Evolutionary conservation across 2,329 filamentous ascomycete species (phyloP), one percentile per base, ranked within the genome.

Genomic region (Lachnellula cervina): DNA sequence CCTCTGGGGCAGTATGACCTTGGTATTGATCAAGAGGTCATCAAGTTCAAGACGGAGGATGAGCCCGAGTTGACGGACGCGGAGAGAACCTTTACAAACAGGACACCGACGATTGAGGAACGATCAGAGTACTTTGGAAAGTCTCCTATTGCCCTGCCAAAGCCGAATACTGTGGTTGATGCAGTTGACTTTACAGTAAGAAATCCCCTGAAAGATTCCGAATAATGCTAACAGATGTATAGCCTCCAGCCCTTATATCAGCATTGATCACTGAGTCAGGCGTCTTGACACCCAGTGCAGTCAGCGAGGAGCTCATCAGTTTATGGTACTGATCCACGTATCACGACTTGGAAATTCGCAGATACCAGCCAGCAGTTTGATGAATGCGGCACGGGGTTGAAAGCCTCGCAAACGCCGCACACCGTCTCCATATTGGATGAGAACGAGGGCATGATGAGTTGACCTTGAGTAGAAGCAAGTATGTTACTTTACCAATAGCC

Each of bases 1-100:
- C 90, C 93, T 1, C 75, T 94, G 21, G 84, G 87, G 60, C 90
- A 96, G 72, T 83, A 86, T 57, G 89, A 94, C 68, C 76, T 96
- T 56, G 89, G 89, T 0, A 84, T 96, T 62, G 81, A 87, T 68
- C 90, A 96, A 72, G 80, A 83, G 35, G 80, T 95, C 14, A 78
- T 94, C 57, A 83, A 89, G 49, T 95, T 94, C 70, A 79, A 78
- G 64, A 83, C 82, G 1, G 77, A 80, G 5, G 76, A 80, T 58
- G 73, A 77, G 7, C 73, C 77, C 42, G 77, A 83, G 54, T 74
- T 64, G 38, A 54, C 59, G 5, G 59, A 68, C 19, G 64, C 62
- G 14, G 62, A 64, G 49, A 59, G 64, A 48, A 54, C 49, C 16
- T 62, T 63, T 48, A 43, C 51, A 17, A 57, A 63, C 7, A 58